A percentile compares a stretch with the other conserved stretches of the same genome.
These are phyloP conservation scores for Salix suchowensis DNA, from an alignment of 345 rosid species.

Conservation along the genomic window DNA sequence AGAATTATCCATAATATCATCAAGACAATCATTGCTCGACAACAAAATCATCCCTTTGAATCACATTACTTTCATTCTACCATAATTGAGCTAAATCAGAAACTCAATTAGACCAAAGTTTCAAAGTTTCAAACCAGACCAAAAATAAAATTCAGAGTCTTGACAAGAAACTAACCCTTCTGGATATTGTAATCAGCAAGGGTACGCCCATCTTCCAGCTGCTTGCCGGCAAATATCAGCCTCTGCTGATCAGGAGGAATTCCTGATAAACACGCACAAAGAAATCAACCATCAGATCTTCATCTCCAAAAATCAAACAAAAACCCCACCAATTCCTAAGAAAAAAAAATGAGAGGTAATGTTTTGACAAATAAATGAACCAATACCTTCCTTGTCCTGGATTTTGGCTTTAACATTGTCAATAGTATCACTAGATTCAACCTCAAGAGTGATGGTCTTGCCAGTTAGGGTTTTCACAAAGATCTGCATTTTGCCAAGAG, in stretches of 20 bases:
- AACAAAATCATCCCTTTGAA: not conserved
- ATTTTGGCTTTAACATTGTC: slow-evolving; percentile 91
- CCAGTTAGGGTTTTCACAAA: slow-evolving; percentile 92
- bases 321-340: too few relatives aligned
- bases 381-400: slow-evolving; percentile 81
- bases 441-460: slow-evolving; percentile 93
- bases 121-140: not conserved
- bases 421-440: slow-evolving; percentile 84
- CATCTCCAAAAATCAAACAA: not conserved
- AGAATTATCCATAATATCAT: not conserved
- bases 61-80: not conserved
- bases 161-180: slow-evolving; percentile 41
- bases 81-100: not conserved
- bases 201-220: slow-evolving; percentile 91
- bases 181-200: slow-evolving; percentile 89
- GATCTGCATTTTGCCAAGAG: slow-evolving; percentile 56
- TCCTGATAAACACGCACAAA: slow-evolving; percentile 27
- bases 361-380: too few relatives aligned
- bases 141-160: too few relatives aligned
- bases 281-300: not conserved
- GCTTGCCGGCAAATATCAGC: slow-evolving; percentile 84
- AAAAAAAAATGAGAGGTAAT: not conserved
- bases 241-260: slow-evolving; percentile 94
- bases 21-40: not conserved
- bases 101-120: not conserved